phyloP scores from a whole-genome alignment of 148 eudicot species.

The Amaranthus hypochondriacus region DNA sequence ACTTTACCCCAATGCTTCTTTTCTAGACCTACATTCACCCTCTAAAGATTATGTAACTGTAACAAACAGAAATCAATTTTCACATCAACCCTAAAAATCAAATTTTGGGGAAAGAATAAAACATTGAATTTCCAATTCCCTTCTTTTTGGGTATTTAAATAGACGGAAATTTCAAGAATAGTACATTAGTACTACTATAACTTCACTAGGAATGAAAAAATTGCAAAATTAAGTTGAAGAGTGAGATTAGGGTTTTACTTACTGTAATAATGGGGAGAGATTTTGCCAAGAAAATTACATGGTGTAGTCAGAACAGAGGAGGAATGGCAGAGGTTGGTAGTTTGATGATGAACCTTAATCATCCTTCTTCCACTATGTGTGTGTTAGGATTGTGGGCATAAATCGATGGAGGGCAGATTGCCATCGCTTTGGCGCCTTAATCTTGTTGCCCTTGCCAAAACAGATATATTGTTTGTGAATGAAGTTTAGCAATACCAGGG shows the following conservation, averaged over 20 bases:
- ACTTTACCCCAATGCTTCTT: constrained; percentile 9
- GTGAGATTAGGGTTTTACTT: not conserved
- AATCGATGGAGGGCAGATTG: constrained; percentile 11
- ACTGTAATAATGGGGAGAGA: not conserved
- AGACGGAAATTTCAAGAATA: too few relatives aligned
- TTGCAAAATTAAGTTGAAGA: not conserved
- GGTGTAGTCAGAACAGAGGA: constrained; percentile 2
- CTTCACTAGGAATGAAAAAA: too few relatives aligned
- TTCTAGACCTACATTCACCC: constrained; percentile 16
- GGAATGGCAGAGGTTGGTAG: not conserved
- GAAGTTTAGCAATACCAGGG: too few relatives aligned
- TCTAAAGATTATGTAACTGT: not conserved
- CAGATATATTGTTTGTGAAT: too few relatives aligned
- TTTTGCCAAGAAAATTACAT: not conserved
- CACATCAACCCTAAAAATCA: not conserved
- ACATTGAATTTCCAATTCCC: not conserved
- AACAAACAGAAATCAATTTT: not conserved
- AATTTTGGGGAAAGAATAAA: not conserved
- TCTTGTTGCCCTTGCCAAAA: not conserved
- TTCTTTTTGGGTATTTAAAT: too few relatives aligned
- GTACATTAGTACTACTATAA: too few relatives aligned
- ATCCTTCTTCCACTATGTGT: not conserved
- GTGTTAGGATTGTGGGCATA: not conserved
- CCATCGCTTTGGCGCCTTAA: constrained; percentile 20
- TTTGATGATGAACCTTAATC: not conserved